These are phyloP conservation scores for Debaryomyces robertsiae DNA, from an alignment of 1,139 yeast species.

Conservation along the genomic window DNA sequence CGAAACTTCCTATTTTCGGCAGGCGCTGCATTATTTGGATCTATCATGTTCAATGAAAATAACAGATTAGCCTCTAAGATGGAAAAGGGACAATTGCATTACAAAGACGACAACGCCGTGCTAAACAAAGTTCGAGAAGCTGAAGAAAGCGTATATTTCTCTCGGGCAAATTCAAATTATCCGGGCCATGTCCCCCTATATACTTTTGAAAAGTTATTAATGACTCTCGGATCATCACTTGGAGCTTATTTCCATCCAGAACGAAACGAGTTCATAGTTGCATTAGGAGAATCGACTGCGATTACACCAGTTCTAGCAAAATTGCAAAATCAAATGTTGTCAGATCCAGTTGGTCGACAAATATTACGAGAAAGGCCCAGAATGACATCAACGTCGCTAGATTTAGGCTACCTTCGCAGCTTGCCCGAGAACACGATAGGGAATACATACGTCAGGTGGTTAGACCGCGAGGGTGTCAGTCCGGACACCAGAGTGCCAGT, in stretches of 20 bases:
- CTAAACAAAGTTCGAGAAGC: conserved; percentile 30
- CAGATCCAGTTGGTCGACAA: conserved; percentile 73
- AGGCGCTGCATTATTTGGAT: conserved; percentile 23
- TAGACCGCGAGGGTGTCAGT: conserved; percentile 82
- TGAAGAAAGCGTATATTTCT: conserved; percentile 32
- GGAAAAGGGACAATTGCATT: conserved; percentile 57
- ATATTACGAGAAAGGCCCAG: conserved; percentile 80
- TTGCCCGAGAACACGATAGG: conserved; percentile 81
- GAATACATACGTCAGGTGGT: conserved; percentile 74
- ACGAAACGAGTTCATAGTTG: conserved; percentile 80
- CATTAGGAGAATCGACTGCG: conserved; percentile 92
- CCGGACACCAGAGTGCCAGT: conserved; percentile 95
- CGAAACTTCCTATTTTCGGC: conserved; percentile 16
- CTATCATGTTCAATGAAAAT: conserved; percentile 47
- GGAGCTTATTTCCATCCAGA: conserved; percentile 86
- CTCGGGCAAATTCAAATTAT: conserved; percentile 54
- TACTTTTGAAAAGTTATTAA: conserved; percentile 58
- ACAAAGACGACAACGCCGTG: conserved; percentile 36
- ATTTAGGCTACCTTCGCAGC: conserved; percentile 59
- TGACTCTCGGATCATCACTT: conserved; percentile 76
- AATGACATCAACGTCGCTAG: conserved; percentile 71
- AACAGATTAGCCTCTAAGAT: conserved; percentile 58
- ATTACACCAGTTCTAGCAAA: conserved; percentile 63
- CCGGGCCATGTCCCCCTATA: conserved; percentile 83
- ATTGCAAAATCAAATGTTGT: conserved; percentile 72